Base-by-base conservation (phyloP, 257 asterid species). In the Apocynum venetum region DNA sequence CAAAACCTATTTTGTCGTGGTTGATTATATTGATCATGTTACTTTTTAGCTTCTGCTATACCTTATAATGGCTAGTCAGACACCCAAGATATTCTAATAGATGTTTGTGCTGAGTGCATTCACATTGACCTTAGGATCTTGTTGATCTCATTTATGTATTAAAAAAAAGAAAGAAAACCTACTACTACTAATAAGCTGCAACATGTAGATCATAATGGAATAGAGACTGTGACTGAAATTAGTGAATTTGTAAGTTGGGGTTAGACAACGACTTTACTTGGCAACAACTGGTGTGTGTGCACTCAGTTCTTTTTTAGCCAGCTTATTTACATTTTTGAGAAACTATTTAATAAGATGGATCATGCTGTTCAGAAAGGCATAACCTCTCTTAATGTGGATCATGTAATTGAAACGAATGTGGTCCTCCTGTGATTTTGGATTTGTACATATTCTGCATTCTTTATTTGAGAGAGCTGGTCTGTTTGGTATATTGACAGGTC, bases 401-500 rank as follows among this genome's bases (percentile, higher is more conserved):
- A 36, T 43, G 78, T 47, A 36, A 63, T 44, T 75, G 49, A 43
- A 48, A 10, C 19, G n/a, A 9, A 35, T 19, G 43, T 63, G 20
- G 15, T 61, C 6, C 14, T 15, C 43, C 17, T 55, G 47, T 36
- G 35, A 1, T 25, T 20, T 78, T 71, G 9, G 44, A 38, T 38
- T 51, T 55, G 8, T 40, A 2, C 1, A 15, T 55, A 40, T 70
- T 60, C 0, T 56, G 17, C 40, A 36, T 31, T 40, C 53, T 31
- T 49, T 4, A 40, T 25, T 9, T 46, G n/a, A 11, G 74, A 53
- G 13, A 17, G 38, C 31, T 25, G 31, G 31, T 25, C 31, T 25
- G 31, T 25, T 25, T 25, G 31, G 31, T 25, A 25, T 46, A 6
- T 73, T 73, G 78, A 80, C 82, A 92, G 97, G 90, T 92, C 13